Conservation (phyloP, 345 rosid genomes). For the Camelina laxa region DNA sequence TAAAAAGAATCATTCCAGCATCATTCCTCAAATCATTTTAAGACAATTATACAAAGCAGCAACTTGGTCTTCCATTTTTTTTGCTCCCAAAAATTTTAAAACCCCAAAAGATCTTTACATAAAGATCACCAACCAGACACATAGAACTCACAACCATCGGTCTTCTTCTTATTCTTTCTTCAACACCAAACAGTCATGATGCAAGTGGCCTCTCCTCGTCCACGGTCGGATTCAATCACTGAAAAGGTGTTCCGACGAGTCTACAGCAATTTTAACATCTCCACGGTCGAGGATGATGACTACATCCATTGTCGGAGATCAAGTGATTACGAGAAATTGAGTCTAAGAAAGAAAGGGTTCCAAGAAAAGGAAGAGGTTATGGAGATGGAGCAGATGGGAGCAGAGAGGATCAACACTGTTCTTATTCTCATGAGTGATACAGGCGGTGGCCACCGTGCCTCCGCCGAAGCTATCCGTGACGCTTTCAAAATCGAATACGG, state of each 20-base stretch:
- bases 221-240: conserved; percentile 59
- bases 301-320: conserved; percentile 21
- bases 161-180: conserved; percentile 12
- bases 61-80: conserved; percentile 34
- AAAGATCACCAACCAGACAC: conserved; percentile 37
- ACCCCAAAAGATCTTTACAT: conserved; percentile 10
- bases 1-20: conserved; percentile 44
- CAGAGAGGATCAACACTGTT: conserved; percentile 82
- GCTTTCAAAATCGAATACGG: conserved; percentile 81
- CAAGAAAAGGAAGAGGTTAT: conserved; percentile 37
- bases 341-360: conserved; percentile 47
- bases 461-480: conserved; percentile 94
- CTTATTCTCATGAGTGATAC: conserved; percentile 98
- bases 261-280: conserved; percentile 51
- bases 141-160: conserved; percentile 24
- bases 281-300: conserved; percentile 19
- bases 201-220: conserved; percentile 63
- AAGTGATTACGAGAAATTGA: conserved; percentile 39
- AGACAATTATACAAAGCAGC: conserved; percentile 1
- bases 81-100: conserved; percentile 5
- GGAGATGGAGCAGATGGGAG: conserved; percentile 93
- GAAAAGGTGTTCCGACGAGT: conserved; percentile 68
- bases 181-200: conserved; percentile 37
- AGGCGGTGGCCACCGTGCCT: conserved; percentile 97
- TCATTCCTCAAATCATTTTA: conserved; percentile 38